Evolutionary conservation across 495 filamentous ascomycete genomes (phyloP).

Genomic region (Penicillium macrosclerotiorum): DNA sequence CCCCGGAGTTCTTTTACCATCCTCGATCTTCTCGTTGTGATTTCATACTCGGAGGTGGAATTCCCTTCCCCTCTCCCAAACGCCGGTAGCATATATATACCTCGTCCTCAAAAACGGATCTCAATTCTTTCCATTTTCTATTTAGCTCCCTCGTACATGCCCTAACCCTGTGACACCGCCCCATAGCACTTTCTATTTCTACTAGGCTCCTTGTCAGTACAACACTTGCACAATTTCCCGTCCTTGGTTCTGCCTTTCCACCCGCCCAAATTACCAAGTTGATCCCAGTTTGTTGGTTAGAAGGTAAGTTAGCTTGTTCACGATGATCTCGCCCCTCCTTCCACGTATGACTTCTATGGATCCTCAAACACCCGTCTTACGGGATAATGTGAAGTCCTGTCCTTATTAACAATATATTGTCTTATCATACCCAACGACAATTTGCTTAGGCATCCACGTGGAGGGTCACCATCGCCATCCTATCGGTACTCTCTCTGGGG

Average conservation of each 20-base stretch:
- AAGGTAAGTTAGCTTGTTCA: conserved; percentile 8
- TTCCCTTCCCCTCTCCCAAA: no score
- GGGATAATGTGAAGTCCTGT: no score
- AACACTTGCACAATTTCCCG: conserved; percentile 1
- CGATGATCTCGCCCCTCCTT: not conserved
- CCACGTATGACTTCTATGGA: not conserved
- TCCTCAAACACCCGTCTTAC: not conserved
- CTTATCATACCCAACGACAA: not conserved
- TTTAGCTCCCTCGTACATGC: conserved; percentile 3
- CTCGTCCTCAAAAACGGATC: conserved; percentile 2
- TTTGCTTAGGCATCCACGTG: not conserved
- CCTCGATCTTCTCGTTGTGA: conserved; percentile 10
- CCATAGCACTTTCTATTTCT: conserved; percentile 9
- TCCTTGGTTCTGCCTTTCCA: conserved; percentile 5
- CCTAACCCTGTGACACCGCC: conserved; percentile 16
- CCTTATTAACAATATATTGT: no score
- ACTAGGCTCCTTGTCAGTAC: not conserved
- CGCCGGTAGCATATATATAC: conserved; percentile 24
- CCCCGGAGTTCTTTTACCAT: conserved; percentile 13
- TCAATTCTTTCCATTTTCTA: not conserved
- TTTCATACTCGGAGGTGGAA: conserved; percentile 22
- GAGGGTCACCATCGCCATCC: not conserved
- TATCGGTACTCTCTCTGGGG: not conserved
- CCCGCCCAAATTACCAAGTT: not conserved
- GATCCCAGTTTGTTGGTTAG: conserved; percentile 1